Base-by-base conservation (phyloP, 2,329 filamentous ascomycete species). In the Fusarium oxysporum region DNA sequence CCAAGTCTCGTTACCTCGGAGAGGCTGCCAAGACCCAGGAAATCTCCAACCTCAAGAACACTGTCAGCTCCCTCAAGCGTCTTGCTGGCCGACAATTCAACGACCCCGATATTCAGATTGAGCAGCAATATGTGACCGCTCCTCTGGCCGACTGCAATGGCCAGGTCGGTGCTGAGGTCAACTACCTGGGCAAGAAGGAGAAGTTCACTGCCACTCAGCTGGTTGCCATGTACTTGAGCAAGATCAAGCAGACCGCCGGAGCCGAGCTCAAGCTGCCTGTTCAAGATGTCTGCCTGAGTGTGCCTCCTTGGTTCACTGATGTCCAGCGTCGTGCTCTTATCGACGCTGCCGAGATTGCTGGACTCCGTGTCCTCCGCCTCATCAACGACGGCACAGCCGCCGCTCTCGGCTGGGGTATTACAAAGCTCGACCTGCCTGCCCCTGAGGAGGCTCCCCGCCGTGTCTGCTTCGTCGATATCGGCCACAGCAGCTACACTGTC, bases 1-100 rank as follows among this genome's bases (percentile, higher is more conserved):
- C 94, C 82, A 97, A 97, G 87, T 92, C 90, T 84, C 93, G 96
- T 87, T 97, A 97, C 83, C 90, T 99, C 75, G 96, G 96, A 76
- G 96, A 99, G 87, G 85, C 93, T 65, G 96, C 96, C 77, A 98
- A 98, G 91, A 98, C 96, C 77, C 96, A 98, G 86, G 96, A 99
- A 86, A 97, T 97, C 82, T 97, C 96, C 81, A 99, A 99, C 89
- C 91, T 98, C 81, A 99, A 98, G 89, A 99, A 99, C 90, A 99
- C 96, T 77, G 93, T 99, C 85, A 88, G 91, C 83, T 95, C 91
- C 76, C 90, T 99, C 80, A 97, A 97, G 87, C 94, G 96, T 80
- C 92, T 99, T 78, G 92, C 93, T 80, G 96, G 96, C 81, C 94
- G 96, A 81, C 88, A 89, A 72, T 89, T 96, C 85, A 92, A 88